phyloP scores from a whole-genome alignment of 495 filamentous ascomycete species.

The Aspergillus panamensis region DNA sequence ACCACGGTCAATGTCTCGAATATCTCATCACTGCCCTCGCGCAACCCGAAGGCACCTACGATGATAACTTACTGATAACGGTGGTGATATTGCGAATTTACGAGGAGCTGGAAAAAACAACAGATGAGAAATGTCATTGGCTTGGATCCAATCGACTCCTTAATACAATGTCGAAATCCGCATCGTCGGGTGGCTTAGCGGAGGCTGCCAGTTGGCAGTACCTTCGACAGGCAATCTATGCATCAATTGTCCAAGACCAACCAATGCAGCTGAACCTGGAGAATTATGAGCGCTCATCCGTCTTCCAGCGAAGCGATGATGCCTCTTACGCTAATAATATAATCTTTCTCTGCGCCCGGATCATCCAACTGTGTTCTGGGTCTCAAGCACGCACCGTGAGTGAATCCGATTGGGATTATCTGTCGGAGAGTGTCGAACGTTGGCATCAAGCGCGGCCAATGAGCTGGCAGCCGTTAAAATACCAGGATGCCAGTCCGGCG shows the following conservation, averaged over 20 bases:
- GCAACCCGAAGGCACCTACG: constrained; percentile 27
- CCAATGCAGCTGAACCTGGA: constrained; percentile 34
- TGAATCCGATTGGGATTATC: constrained; percentile 22
- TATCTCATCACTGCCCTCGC: constrained; percentile 33
- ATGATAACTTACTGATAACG: constrained; percentile 35
- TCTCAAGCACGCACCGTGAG: constrained; percentile 23
- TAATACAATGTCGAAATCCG: constrained; percentile 36
- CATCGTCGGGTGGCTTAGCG: constrained; percentile 36
- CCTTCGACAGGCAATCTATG: constrained; percentile 41
- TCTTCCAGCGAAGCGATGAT: constrained; percentile 36
- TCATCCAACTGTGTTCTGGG: constrained; percentile 31
- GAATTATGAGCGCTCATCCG: constrained; percentile 35
- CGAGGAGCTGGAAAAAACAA: constrained; percentile 34
- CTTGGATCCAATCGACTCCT: constrained; percentile 37
- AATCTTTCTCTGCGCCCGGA: constrained; percentile 37
- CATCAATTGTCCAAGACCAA: constrained; percentile 36
- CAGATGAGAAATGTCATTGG: constrained; percentile 37
- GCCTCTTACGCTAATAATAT: constrained; percentile 34
- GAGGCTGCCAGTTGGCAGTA: constrained; percentile 44
- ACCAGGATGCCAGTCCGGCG: constrained; percentile 26
- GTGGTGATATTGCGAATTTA: constrained; percentile 40
- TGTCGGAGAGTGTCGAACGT: constrained; percentile 27
- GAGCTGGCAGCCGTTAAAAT: constrained; percentile 38
- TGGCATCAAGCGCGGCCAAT: constrained; percentile 31
- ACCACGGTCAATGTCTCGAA: constrained; percentile 38